These are phyloP conservation scores for Fraxinus quadrangulata DNA, from an alignment of 257 asterid species.

Conservation along the genomic window DNA sequence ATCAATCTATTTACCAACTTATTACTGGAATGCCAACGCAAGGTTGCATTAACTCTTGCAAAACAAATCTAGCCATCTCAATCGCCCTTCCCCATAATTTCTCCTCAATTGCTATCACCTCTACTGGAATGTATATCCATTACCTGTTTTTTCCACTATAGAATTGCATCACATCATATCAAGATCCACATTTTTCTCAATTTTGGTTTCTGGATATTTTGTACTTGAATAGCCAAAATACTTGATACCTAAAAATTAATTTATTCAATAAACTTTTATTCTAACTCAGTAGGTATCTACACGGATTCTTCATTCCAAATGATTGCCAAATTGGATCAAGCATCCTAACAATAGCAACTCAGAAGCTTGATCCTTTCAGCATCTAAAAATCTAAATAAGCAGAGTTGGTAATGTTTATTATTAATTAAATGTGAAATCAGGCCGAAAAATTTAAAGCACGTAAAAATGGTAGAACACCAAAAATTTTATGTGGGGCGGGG, in stretches of 20 bases:
- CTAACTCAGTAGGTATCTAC: background rate
- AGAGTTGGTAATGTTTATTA: background rate
- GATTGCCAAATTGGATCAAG: background rate
- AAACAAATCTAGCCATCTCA: background rate
- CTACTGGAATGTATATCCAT: background rate
- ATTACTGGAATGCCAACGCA: background rate
- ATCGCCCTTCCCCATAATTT: background rate
- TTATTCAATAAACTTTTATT: background rate
- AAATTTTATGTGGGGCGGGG: too few relatives aligned
- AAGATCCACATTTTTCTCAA: background rate
- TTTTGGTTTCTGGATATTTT: background rate
- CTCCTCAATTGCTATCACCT: background rate
- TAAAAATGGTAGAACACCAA: too few relatives aligned
- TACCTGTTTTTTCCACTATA: background rate
- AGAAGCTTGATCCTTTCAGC: constrained; percentile 18
- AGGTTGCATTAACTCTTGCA: background rate
- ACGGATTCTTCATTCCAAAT: background rate
- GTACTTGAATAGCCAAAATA: background rate
- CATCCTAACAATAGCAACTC: background rate
- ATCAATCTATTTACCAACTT: background rate
- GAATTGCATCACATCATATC: background rate
- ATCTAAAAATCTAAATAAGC: background rate
- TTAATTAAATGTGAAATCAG: background rate
- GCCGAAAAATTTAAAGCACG: background rate
- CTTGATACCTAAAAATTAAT: background rate